Evolutionary conservation across 148 eudicot genomes (phyloP), one percentile per base, ranked within the genome.

Genomic region (Arbutus unedo): DNA sequence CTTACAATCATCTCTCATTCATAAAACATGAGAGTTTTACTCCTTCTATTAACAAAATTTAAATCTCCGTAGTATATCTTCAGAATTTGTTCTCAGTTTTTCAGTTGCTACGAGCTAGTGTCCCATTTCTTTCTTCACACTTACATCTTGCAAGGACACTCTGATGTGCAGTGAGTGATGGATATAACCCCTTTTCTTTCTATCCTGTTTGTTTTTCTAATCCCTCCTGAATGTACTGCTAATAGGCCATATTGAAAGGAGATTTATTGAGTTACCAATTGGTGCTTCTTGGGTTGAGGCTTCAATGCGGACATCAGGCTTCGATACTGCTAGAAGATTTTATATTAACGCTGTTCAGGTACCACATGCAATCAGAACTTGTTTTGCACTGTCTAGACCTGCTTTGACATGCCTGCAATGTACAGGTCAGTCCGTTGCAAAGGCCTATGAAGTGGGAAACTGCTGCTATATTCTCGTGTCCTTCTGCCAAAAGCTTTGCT

Each of bases 211-310:
- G 41, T 15, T 67, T 67, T 25, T 53, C 19, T 53, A 47, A 15
- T 16, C 64, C 49, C 45, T 72, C 4, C 49, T 51, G 44, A 55
- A 53, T 53, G n/a, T 77, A n/a, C 79, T 55, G 18, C 56, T 85
- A 75, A 78, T 74, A 96, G 99, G 99, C 66, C 93, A 90, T 83
- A 91, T 96, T 81, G 99, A 92, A 89, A 88, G 99, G 84, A 93
- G 89, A 83, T 96, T 84, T 87, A 87, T 96, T 82, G 93, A 91
- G 87, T 98, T 94, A 60, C 99, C 99, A 81, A 85, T 85, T 90
- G 98, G 98, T n/a, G 95, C 99, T 76, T 93, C 91, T 21, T 96
- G 99, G 99, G 91, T 91, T 83, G 99, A 96, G 91, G 94, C 92
- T 74, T 94, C 97, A 50, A 92, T 96, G 99, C 92, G 94, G 55